Percentiles rank a stretch among this genome's conserved stretches.
Evolutionary conservation across 345 rosid genomes (phyloP).

Genomic region (Camelina laxa): DNA sequence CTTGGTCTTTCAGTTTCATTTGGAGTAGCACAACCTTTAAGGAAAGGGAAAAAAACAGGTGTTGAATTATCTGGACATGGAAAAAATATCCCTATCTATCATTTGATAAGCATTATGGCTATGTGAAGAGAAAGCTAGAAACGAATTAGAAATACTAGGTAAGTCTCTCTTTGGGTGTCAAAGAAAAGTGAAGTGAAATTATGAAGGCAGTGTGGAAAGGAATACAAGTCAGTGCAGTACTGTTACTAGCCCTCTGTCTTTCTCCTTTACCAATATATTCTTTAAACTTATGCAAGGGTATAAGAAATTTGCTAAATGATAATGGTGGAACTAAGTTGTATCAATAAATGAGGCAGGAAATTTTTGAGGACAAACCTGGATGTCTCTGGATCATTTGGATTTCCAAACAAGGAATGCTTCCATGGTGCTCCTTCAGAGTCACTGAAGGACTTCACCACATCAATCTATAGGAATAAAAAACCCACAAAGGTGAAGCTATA

Average conservation of each 20-base stretch:
- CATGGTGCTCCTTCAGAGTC: conserved; percentile 88
- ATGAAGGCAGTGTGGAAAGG: conserved; percentile 3
- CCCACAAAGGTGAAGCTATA: conserved; percentile 10
- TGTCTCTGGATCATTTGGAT: conserved; percentile 94
- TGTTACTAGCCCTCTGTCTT: conserved; percentile 15
- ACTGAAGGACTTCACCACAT: conserved; percentile 79
- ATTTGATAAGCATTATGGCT: conserved; percentile 11
- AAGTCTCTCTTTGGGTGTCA: not conserved
- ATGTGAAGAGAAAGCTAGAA: conserved; percentile 6
- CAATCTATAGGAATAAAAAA: conserved; percentile 56
- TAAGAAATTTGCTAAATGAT: not conserved
- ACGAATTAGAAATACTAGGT: not conserved
- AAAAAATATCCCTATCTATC: not conserved
- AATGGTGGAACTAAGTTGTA: not conserved
- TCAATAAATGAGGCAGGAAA: not conserved
- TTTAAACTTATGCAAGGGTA: conserved; percentile 16
- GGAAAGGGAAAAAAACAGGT: not conserved
- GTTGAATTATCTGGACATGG: conserved; percentile 21
- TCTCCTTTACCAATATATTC: conserved; percentile 7
- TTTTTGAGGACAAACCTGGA: conserved; percentile 63
- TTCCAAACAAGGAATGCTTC: conserved; percentile 94
- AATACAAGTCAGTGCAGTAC: not conserved
- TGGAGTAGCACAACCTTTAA: conserved; percentile 6
- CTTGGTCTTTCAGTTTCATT: conserved; percentile 20
- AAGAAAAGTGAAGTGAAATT: not conserved